Evolutionary conservation across 257 asterid species (phyloP).

Genomic region (Paulownia fortunei): DNA sequence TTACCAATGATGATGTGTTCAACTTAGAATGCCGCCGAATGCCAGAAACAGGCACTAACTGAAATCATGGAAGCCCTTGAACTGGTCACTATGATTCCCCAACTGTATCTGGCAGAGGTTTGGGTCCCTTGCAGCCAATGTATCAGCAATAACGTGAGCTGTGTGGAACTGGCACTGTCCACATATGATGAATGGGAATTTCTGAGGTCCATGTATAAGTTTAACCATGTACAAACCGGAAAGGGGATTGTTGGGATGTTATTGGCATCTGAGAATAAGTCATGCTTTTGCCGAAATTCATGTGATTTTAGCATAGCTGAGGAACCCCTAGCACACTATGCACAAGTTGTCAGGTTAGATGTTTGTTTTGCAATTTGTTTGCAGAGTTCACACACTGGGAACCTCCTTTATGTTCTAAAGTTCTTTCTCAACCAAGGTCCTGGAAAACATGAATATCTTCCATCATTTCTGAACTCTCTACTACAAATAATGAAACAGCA

Average conservation of each 20-base stretch:
- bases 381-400: conserved; percentile 11
- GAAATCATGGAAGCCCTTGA: neutral
- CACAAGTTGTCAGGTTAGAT: neutral
- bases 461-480: neutral
- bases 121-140: conserved; percentile 3
- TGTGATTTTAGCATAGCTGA: conserved; percentile 13
- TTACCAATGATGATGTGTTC: neutral
- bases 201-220: neutral
- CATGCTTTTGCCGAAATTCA: conserved; percentile 1
- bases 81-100: neutral
- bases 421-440: conserved; percentile 11
- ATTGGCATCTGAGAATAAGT: conserved; percentile 16
- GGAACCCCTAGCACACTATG: conserved; percentile 5
- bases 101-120: neutral
- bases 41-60: neutral
- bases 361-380: conserved; percentile 31
- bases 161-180: neutral
- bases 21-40: neutral
- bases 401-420: conserved; percentile 3
- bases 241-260: conserved; percentile 27
- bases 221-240: neutral
- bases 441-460: neutral
- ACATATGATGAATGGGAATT: neutral
- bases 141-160: neutral
- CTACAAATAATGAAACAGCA: neutral